Base-by-base conservation (phyloP, 2,329 filamentous ascomycete species). In the Ophiostoma piceae region DNA sequence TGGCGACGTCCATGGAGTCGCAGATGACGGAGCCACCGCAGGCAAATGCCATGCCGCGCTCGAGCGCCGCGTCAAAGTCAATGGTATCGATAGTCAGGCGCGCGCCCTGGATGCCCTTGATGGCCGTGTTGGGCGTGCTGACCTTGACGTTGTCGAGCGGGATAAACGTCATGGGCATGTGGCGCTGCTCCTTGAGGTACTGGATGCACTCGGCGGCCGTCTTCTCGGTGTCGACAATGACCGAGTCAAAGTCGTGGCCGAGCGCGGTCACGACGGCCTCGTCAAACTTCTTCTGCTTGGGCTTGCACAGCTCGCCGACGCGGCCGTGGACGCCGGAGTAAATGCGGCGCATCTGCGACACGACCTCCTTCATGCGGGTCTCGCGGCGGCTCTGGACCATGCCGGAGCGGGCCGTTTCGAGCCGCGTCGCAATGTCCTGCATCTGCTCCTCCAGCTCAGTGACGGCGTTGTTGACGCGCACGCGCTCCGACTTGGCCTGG, bases 111-210 rank as follows among this genome's bases (percentile, higher is more conserved):
- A 97, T 90, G 37, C 93, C 92, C 80, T 97, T 97, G 74, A 99
- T 84, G 71, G 92, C 94, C 5, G 92, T 91, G 77, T 96, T 96
- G 71, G 95, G 87, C 12, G 92, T 89, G 78, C 92, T 94, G 77
- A 97, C 94, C 76, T 98, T 96, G 78, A 99, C 97, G 68, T 96
- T 97, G 82, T 99, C 95, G 22, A 99, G 84, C 0, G 95, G 95
- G 73, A 98, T 94, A 79, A 99, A 98, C 0, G 92, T 97, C 80
- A 95, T 92, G 71, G 94, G 92, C 7, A 91, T 87, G 69, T 91
- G 89, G 70, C 92, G 89, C 77, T 97, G 92, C 73, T 97, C 92
- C 75, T 95, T 95, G 71, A 99, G 86, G 76, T 97, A 96, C 74
- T 95, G 88, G 70, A 99, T 95, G 78, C 95, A 99, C 75, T 97